These are phyloP conservation scores for Leccinum angustisporum DNA, from an alignment of 1,284 basidiomycete genomes.

Conservation along the genomic window DNA sequence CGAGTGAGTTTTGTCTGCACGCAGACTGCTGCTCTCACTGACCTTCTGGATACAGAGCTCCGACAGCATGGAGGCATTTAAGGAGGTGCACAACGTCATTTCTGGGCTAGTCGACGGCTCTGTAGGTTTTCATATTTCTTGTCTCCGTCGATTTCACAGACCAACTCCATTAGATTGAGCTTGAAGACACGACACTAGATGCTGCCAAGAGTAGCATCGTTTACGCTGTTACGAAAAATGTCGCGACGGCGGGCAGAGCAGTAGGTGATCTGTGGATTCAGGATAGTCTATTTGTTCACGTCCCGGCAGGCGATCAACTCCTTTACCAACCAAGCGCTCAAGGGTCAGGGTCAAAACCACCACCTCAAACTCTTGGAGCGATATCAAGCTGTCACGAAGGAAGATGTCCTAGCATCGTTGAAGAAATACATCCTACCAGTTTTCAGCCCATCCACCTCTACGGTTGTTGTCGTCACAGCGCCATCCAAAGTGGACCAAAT, in stretches of 20 bases:
- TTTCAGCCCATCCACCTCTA: constrained; percentile 77
- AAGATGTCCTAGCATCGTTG: constrained; percentile 72
- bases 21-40: background rate
- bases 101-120: constrained; percentile 75
- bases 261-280: constrained; percentile 46
- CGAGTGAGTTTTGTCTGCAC: constrained; percentile 50
- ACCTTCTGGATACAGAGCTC: constrained; percentile 64
- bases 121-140: constrained; percentile 48
- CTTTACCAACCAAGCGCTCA: constrained; percentile 86
- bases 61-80: constrained; percentile 81
- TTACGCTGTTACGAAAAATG: constrained; percentile 76
- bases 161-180: constrained; percentile 57
- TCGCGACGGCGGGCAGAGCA: constrained; percentile 83
- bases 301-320: constrained; percentile 65
- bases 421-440: constrained; percentile 82
- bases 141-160: background rate
- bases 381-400: constrained; percentile 76
- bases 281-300: constrained; percentile 3
- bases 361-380: constrained; percentile 76
- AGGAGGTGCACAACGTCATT: constrained; percentile 78
- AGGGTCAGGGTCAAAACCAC: constrained; percentile 72
- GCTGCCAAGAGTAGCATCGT: constrained; percentile 92
- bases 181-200: constrained; percentile 85
- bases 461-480: constrained; percentile 82
- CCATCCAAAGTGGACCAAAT: constrained; percentile 81